A percentile compares a stretch with the other conserved stretches of the same genome.
Evolutionary conservation across 495 filamentous ascomycete species (phyloP).

Genomic region (Rhypophila decipiens): DNA sequence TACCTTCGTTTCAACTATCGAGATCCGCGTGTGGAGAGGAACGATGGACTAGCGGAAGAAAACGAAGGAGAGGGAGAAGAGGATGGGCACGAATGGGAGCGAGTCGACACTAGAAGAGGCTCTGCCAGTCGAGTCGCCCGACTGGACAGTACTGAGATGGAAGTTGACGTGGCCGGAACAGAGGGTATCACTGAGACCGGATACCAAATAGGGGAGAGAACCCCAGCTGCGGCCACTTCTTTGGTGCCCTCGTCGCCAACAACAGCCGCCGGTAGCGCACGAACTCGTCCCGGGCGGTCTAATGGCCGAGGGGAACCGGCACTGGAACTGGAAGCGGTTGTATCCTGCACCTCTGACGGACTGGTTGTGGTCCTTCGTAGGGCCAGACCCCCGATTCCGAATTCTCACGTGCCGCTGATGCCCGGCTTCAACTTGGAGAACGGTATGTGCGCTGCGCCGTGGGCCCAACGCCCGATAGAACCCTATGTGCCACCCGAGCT

Average conservation of each 20-base stretch:
- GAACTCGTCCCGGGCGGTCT: too few relatives aligned
- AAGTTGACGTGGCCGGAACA: conserved; percentile 22
- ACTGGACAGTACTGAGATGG: conserved; percentile 20
- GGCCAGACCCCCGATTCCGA: conserved; percentile 64
- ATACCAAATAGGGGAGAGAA: neutral
- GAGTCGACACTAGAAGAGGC: conserved; percentile 7
- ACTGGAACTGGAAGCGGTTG: conserved; percentile 77
- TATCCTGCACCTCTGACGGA: conserved; percentile 86
- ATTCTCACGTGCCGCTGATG: conserved; percentile 40
- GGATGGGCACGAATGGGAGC: conserved; percentile 8
- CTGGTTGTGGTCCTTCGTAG: conserved; percentile 76
- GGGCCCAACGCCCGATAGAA: conserved; percentile 57
- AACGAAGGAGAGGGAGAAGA: conserved; percentile 16
- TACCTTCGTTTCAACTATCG: conserved; percentile 88
- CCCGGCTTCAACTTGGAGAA: conserved; percentile 49
- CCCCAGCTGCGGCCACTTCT: conserved; percentile 4
- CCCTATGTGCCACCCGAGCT: conserved; percentile 36
- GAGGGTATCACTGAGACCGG: conserved; percentile 1
- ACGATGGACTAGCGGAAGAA: conserved; percentile 23
- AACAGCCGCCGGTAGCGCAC: too few relatives aligned
- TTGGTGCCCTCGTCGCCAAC: neutral
- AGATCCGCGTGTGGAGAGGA: conserved; percentile 53
- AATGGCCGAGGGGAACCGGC: neutral
- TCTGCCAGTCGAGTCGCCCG: conserved; percentile 17
- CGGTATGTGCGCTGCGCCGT: conserved; percentile 72